phyloP scores from a whole-genome alignment of 108 stramenopile species.

The Skeletonema marinoi region DNA sequence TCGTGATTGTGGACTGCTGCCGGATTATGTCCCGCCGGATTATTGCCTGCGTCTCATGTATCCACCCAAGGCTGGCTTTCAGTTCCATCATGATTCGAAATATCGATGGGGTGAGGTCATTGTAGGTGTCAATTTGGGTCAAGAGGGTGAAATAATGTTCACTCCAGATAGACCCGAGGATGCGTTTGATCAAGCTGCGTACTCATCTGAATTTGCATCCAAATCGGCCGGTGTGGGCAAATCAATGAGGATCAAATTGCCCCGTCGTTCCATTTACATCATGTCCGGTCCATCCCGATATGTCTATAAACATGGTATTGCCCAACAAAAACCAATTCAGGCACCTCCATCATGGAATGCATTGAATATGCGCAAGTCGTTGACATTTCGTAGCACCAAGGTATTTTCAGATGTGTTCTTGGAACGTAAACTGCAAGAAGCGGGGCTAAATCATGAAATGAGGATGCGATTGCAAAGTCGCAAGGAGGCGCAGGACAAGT shows the following conservation, averaged over 20 bases:
- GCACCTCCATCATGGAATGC: background rate
- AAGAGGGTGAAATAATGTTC: conserved; percentile 1
- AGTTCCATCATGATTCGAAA: background rate
- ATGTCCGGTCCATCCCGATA: background rate
- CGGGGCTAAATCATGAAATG: too few relatives aligned
- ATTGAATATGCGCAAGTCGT: background rate
- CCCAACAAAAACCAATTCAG: background rate
- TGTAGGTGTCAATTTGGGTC: background rate
- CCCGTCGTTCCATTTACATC: conserved; percentile 2
- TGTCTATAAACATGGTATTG: conserved; percentile 1
- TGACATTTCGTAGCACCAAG: conserved; percentile 5
- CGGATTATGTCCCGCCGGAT: background rate
- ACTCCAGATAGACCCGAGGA: background rate
- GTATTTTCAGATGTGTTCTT: conserved; percentile 4
- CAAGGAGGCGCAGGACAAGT: background rate
- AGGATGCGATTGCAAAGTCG: background rate
- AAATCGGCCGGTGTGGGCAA: background rate
- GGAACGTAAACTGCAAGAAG: background rate
- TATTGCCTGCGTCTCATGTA: conserved; percentile 11
- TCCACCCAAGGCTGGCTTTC: background rate
- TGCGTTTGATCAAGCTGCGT: background rate
- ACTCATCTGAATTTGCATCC: background rate
- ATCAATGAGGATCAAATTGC: background rate
- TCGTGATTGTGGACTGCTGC: background rate
- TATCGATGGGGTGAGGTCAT: conserved; percentile 7